Percentiles rank a stretch among this genome's conserved stretches.
phyloP scores from a whole-genome alignment of 257 asterid species.

The Solanum pinnatisectum region DNA sequence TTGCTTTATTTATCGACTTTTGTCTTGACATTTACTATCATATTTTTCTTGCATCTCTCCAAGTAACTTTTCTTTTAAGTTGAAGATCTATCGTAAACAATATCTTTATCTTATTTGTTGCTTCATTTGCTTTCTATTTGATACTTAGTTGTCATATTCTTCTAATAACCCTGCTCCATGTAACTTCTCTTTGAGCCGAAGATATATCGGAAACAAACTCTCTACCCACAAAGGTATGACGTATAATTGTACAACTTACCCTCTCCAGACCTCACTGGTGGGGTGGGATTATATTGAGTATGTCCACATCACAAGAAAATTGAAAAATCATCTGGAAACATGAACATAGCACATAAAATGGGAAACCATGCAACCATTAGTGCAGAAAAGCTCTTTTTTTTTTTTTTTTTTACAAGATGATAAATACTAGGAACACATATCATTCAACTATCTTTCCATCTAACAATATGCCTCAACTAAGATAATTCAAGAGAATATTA shows the following conservation, averaged over 20 bases:
- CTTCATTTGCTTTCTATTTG: neutral
- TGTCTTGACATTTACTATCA: too few relatives aligned
- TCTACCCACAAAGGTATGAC: neutral
- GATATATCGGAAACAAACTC: neutral
- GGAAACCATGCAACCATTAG: neutral
- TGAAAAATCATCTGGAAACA: neutral
- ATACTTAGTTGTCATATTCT: neutral
- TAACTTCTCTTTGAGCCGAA: neutral
- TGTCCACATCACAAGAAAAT: neutral
- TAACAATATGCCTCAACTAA: neutral
- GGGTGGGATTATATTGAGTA: neutral
- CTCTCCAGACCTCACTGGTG: neutral
- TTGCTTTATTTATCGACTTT: neutral
- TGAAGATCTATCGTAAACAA: neutral
- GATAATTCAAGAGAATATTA: neutral
- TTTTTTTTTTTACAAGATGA: neutral
- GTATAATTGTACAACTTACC: neutral
- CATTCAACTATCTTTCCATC: neutral
- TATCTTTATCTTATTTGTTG: neutral
- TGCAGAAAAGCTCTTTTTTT: neutral
- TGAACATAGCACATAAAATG: neutral
- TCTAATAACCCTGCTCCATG: neutral
- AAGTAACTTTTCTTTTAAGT: neutral
- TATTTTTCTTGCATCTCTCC: neutral
- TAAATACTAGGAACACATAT: neutral